phyloP scores from a whole-genome alignment of 495 filamentous ascomycete species.

The Lindgomyces ingoldianus region DNA sequence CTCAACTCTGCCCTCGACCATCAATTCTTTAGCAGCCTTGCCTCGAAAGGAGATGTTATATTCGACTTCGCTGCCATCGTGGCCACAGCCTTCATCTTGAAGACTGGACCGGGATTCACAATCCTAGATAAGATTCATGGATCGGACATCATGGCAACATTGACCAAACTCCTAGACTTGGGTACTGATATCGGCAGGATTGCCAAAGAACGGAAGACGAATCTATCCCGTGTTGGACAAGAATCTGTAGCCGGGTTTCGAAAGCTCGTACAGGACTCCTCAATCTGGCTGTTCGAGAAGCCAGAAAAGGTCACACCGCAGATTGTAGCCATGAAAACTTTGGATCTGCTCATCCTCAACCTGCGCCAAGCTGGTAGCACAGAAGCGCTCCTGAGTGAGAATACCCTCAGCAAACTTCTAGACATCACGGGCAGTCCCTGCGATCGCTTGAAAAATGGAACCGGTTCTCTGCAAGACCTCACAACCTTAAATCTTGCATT shows the following conservation, averaged over 20 bases:
- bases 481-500: constrained; percentile 49
- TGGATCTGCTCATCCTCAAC: constrained; percentile 62
- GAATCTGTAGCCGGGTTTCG: constrained; percentile 56
- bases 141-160: constrained; percentile 52
- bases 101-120: constrained; percentile 52
- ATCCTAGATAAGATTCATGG: constrained; percentile 53
- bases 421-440: constrained; percentile 9
- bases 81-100: constrained; percentile 58
- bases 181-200: constrained; percentile 55
- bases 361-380: constrained; percentile 53
- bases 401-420: constrained; percentile 28
- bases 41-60: constrained; percentile 44
- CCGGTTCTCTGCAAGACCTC: constrained; percentile 6
- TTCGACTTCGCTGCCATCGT: constrained; percentile 60
- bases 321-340: constrained; percentile 61
- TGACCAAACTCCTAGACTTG: constrained; percentile 56
- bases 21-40: constrained; percentile 60
- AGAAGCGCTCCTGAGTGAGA: constrained; percentile 53
- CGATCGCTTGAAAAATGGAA: constrained; percentile 15
- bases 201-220: constrained; percentile 64
- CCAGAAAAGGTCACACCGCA: constrained; percentile 61
- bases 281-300: constrained; percentile 57
- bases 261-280: constrained; percentile 50
- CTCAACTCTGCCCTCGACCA: constrained; percentile 71
- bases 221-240: constrained; percentile 66